Conservation (phyloP, 768 basidiomycete genomes). For the Cytidiella melzeri region DNA sequence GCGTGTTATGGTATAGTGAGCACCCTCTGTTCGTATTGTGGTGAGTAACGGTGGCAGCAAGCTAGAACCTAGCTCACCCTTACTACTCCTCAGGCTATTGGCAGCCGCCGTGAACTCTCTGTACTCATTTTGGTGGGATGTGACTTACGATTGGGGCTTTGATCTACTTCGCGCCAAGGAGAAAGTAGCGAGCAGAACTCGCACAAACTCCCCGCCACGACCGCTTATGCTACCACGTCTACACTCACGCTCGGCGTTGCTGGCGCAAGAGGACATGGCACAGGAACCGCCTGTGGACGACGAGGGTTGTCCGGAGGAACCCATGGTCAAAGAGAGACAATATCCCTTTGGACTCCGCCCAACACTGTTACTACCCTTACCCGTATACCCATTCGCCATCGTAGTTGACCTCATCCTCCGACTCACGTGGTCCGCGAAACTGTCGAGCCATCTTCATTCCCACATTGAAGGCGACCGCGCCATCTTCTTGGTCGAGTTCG, state of each 20-base stretch:
- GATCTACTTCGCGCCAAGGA: slow-evolving; percentile 45
- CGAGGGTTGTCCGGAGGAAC: background rate
- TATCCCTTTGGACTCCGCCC: slow-evolving; percentile 73
- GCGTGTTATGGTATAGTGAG: slow-evolving; percentile 63
- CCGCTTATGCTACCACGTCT: slow-evolving; percentile 41
- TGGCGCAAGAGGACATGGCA: slow-evolving; percentile 11
- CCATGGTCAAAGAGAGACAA: slow-evolving; percentile 2
- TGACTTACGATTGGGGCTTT: slow-evolving; percentile 97
- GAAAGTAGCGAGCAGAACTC: slow-evolving; percentile 11
- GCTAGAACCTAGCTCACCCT: background rate
- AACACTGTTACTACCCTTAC: slow-evolving; percentile 71
- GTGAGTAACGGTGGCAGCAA: slow-evolving; percentile 35
- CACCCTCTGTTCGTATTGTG: slow-evolving; percentile 80
- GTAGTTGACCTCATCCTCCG: slow-evolving; percentile 82
- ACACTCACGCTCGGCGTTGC: slow-evolving; percentile 29
- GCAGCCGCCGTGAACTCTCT: slow-evolving; percentile 82
- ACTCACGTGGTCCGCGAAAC: slow-evolving; percentile 90
- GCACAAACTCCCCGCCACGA: slow-evolving; percentile 30
- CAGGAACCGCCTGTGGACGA: slow-evolving; percentile 5
- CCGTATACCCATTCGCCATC: slow-evolving; percentile 78
- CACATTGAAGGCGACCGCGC: slow-evolving; percentile 71
- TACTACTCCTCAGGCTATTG: slow-evolving; percentile 53
- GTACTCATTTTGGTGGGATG: slow-evolving; percentile 99
- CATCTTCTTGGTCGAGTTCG: slow-evolving; percentile 87
- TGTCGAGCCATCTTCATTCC: slow-evolving; percentile 81